Evolutionary conservation across 257 asterid species (phyloP).

Genomic region (Forsythia viridissima): DNA sequence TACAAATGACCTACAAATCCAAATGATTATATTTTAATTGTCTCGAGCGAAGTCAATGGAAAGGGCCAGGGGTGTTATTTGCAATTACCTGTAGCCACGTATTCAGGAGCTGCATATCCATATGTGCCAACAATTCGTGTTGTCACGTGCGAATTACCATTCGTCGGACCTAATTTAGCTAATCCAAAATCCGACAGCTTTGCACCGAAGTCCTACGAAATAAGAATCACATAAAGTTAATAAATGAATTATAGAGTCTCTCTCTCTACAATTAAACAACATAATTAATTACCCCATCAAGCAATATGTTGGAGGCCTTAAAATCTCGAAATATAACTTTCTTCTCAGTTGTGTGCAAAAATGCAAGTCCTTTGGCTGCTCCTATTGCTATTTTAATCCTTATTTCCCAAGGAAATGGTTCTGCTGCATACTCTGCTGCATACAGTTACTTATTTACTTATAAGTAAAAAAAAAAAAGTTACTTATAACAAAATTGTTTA

Average conservation of each 20-base stretch:
- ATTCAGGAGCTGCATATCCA: constrained; percentile 32
- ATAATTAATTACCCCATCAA: constrained; percentile 14
- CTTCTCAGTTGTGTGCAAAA: constrained; percentile 17
- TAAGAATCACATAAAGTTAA: not conserved
- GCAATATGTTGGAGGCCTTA: constrained; percentile 21
- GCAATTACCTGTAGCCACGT: constrained; percentile 17
- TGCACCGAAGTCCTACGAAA: constrained; percentile 17
- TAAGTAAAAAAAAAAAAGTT: not conserved
- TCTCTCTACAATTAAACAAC: too few species aligned
- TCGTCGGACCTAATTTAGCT: constrained; percentile 16
- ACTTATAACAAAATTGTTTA: not conserved
- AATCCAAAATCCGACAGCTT: constrained; percentile 28
- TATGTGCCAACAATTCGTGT: constrained; percentile 22
- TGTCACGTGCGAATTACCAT: constrained; percentile 10
- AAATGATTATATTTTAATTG: too few species aligned
- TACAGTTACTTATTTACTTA: not conserved
- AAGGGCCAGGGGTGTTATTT: not conserved
- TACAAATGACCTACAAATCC: constrained; percentile 15
- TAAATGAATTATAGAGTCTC: not conserved
- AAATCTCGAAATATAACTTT: constrained; percentile 25
- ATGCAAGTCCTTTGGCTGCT: constrained; percentile 21
- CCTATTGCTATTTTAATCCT: constrained; percentile 19
- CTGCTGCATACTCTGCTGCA: not conserved
- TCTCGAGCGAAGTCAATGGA: too few species aligned
- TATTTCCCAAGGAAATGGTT: constrained; percentile 17